phyloP scores from a whole-genome alignment of 1,284 basidiomycete species.

The Cutaneotrichosporon cyanovorans region DNA sequence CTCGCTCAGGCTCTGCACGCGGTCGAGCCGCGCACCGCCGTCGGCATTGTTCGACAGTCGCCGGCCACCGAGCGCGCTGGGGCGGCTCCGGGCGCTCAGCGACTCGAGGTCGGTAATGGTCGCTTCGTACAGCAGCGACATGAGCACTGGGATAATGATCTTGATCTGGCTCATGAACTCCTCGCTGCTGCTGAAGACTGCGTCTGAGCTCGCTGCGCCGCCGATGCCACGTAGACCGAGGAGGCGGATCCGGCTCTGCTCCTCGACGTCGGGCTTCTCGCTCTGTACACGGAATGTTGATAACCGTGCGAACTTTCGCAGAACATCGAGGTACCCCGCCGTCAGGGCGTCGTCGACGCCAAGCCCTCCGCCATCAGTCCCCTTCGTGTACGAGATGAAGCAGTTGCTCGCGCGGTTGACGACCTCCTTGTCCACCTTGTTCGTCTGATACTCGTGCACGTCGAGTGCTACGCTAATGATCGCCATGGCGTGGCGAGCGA shows the following conservation, averaged over 20 bases:
- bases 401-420: conserved; percentile 68
- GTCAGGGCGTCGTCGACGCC: conserved; percentile 67
- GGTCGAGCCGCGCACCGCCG: conserved; percentile 56
- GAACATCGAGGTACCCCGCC: conserved; percentile 60
- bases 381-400: conserved; percentile 91
- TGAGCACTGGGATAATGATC: conserved; percentile 64
- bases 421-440: conserved; percentile 66
- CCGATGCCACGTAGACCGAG: conserved; percentile 78
- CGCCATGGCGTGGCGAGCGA: conserved; percentile 68
- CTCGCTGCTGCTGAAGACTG: conserved; percentile 65
- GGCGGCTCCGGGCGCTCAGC: conserved; percentile 55
- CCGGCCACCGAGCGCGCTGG: conserved; percentile 52
- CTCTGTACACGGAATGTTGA: conserved; percentile 47
- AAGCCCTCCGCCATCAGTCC: conserved; percentile 72
- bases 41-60: no score
- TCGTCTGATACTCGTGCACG: conserved; percentile 50
- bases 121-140: conserved; percentile 62
- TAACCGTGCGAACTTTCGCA: conserved; percentile 62
- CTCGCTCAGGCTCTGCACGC: conserved; percentile 75
- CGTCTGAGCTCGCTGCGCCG: conserved; percentile 75
- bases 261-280: conserved; percentile 29
- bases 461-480: conserved; percentile 62
- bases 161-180: conserved; percentile 69
- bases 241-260: conserved; percentile 60
- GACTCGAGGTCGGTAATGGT: conserved; percentile 57